Conservation (phyloP, 1,284 basidiomycete species). For the Ganoderma meredithae region DNA sequence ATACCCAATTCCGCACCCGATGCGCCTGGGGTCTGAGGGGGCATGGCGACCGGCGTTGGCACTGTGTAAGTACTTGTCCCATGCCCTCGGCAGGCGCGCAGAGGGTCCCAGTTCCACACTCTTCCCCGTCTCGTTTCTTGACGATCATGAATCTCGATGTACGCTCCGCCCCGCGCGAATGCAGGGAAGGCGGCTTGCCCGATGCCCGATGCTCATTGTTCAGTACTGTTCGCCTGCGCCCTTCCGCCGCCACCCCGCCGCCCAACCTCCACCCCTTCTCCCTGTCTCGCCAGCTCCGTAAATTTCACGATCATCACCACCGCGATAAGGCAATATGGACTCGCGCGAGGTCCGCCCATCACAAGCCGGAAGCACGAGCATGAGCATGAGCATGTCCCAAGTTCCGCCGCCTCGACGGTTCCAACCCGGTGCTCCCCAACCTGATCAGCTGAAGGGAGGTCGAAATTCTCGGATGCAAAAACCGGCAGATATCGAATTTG, state of each 20-base stretch:
- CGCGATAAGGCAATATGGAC: background rate
- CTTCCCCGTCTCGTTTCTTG: background rate
- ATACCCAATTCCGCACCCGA: background rate
- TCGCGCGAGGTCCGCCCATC: constrained; percentile 1
- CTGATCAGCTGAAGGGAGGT: background rate
- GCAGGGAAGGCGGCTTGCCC: background rate
- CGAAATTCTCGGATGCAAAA: background rate
- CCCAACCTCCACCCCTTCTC: background rate
- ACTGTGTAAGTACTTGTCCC: background rate
- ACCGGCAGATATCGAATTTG: background rate
- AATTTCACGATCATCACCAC: constrained; percentile 1
- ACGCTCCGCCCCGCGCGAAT: constrained; percentile 1
- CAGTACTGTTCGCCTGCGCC: background rate
- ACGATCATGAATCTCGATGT: constrained; percentile 2
- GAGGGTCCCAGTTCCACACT: background rate
- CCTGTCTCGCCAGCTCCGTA: background rate
- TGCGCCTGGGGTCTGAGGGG: too few species aligned
- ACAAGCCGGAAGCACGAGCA: background rate
- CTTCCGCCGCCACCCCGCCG: background rate
- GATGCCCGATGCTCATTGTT: background rate
- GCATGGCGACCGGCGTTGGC: background rate
- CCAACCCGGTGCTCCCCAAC: background rate
- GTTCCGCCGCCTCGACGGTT: background rate
- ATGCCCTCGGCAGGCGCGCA: background rate
- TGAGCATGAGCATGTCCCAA: background rate